Evolutionary conservation across 2,329 filamentous ascomycete genomes (phyloP).

Genomic region (Calonectria naviculata): DNA sequence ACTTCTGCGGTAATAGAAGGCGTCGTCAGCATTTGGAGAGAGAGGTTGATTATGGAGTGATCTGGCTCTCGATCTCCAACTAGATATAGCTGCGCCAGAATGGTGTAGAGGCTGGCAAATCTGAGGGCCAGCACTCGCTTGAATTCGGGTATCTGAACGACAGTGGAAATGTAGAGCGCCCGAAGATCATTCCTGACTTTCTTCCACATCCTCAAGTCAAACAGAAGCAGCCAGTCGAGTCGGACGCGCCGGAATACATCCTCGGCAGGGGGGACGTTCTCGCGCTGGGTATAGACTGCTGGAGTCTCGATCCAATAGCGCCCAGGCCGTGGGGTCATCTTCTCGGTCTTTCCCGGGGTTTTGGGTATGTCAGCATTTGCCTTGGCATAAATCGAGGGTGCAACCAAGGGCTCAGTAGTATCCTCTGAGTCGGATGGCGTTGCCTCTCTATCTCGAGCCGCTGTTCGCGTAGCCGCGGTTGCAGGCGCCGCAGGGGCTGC

Average conservation of each 20-base stretch:
- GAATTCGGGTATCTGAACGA: constrained; percentile 95
- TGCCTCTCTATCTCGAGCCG: constrained; percentile 66
- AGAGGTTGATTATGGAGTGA: constrained; percentile 98
- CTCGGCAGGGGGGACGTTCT: constrained; percentile 78
- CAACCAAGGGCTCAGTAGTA: constrained; percentile 72
- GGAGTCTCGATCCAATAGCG: constrained; percentile 91
- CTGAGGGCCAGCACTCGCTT: constrained; percentile 92
- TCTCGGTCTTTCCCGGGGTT: constrained; percentile 73
- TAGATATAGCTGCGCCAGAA: constrained; percentile 91
- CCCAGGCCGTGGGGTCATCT: constrained; percentile 70
- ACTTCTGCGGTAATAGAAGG: constrained; percentile 97
- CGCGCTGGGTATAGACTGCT: constrained; percentile 71
- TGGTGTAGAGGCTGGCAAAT: constrained; percentile 96
- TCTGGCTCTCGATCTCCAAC: constrained; percentile 97
- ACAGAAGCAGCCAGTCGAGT: constrained; percentile 93
- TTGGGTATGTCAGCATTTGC: constrained; percentile 80
- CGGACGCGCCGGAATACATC: constrained; percentile 91
- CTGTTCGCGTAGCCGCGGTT: constrained; percentile 52
- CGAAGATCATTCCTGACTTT: constrained; percentile 90
- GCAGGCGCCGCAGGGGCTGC: constrained; percentile 21
- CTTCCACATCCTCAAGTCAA: constrained; percentile 97
- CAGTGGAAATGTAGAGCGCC: constrained; percentile 94
- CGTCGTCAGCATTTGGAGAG: constrained; percentile 94
- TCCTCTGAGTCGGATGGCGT: constrained; percentile 78
- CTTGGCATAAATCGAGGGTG: constrained; percentile 70